These are phyloP conservation scores for Cyberlindnera japonica DNA, from an alignment of 805 yeast species.

Conservation along the genomic window DNA sequence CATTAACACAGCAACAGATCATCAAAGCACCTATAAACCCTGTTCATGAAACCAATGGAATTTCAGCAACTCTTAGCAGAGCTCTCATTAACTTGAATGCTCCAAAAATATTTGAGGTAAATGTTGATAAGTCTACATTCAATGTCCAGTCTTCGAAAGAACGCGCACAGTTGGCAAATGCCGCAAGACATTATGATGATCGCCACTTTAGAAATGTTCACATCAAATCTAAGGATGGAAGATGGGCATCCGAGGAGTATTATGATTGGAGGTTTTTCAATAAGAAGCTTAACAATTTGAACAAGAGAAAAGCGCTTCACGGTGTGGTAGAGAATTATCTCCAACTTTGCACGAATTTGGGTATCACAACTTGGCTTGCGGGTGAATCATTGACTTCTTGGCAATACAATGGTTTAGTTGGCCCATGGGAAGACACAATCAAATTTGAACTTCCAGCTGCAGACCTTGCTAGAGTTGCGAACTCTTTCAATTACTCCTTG, in stretches of 20 bases:
- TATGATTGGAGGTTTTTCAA: constrained; percentile 71
- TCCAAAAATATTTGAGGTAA: constrained; percentile 16
- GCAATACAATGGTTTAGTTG: constrained; percentile 45
- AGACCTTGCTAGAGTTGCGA: constrained; percentile 44
- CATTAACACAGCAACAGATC: constrained; percentile 28
- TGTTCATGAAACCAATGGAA: constrained; percentile 24
- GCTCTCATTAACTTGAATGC: constrained; percentile 28
- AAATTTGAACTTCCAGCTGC: constrained; percentile 50
- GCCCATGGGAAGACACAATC: constrained; percentile 51
- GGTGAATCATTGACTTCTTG: constrained; percentile 49
- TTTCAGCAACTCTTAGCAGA: constrained; percentile 28
- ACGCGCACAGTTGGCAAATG: constrained; percentile 28
- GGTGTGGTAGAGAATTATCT: constrained; percentile 44
- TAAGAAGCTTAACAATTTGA: constrained; percentile 33
- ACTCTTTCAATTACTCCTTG: constrained; percentile 43
- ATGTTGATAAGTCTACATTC: constrained; percentile 26
- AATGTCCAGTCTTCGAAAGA: constrained; percentile 28
- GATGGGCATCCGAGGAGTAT: constrained; percentile 33
- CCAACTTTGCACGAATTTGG: constrained; percentile 39
- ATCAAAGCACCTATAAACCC: constrained; percentile 32
- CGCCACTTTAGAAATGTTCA: constrained; percentile 32
- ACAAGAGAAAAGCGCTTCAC: constrained; percentile 44
- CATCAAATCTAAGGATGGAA: constrained; percentile 33
- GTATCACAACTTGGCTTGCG: constrained; percentile 44
- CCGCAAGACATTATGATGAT: constrained; percentile 30